These are phyloP conservation scores for Xanthoconium purpureum DNA, from an alignment of 768 basidiomycete genomes.

Conservation along the genomic window DNA sequence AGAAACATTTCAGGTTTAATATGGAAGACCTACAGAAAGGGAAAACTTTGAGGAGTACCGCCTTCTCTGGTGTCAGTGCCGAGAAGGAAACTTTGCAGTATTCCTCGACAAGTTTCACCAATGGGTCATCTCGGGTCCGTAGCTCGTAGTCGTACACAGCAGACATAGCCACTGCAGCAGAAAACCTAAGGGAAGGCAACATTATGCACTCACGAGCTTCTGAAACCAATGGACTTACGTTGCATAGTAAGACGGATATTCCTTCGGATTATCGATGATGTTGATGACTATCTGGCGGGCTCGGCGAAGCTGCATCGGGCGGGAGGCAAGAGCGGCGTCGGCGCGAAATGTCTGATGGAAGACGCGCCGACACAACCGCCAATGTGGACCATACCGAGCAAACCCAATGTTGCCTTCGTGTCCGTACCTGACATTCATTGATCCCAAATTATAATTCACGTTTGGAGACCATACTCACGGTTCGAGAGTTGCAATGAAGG, in stretches of 20 bases:
- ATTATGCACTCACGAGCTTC: background rate
- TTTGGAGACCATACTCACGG: background rate
- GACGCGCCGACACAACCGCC: too few relatives aligned
- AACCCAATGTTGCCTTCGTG: background rate
- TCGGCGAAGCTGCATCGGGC: background rate
- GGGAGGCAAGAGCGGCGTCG: background rate
- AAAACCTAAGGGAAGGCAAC: slow-evolving; percentile 17
- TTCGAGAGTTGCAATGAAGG: background rate
- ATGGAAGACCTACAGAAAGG: background rate
- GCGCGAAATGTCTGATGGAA: too few relatives aligned
- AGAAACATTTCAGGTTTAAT: background rate
- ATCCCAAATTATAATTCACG: background rate
- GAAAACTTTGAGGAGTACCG: background rate
- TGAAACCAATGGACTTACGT: background rate
- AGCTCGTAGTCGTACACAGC: background rate
- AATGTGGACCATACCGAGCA: background rate
- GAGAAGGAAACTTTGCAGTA: background rate
- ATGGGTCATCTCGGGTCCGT: background rate
- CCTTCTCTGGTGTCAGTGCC: too few relatives aligned
- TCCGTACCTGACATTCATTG: background rate
- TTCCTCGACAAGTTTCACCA: background rate
- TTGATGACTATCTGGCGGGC: background rate
- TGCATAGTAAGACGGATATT: background rate
- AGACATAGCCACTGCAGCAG: slow-evolving; percentile 29
- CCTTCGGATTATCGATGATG: background rate